These are phyloP conservation scores for Cymodocea nodosa DNA, from an alignment of 116 monocot genomes.

Conservation along the genomic window DNA sequence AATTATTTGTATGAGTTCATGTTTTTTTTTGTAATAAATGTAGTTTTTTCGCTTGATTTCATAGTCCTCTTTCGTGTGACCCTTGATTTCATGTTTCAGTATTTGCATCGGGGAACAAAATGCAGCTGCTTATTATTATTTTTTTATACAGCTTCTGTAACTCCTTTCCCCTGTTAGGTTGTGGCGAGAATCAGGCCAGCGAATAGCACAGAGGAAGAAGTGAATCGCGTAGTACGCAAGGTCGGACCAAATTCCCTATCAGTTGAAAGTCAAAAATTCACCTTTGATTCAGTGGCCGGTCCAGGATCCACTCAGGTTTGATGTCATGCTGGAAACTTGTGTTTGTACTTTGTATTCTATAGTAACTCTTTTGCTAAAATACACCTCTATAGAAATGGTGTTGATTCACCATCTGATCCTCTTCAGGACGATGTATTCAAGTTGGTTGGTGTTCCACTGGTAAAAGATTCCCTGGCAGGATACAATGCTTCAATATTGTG, in stretches of 20 bases:
- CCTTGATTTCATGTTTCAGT: too few relatives aligned
- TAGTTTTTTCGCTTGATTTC: too few relatives aligned
- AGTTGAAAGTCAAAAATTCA: constrained; percentile 23
- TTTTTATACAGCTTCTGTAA: too few relatives aligned
- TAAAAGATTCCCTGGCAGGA: constrained; percentile 54
- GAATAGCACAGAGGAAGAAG: constrained; percentile 13
- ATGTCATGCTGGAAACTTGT: neutral
- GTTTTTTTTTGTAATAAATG: too few relatives aligned
- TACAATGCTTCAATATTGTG: constrained; percentile 75
- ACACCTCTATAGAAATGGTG: neutral
- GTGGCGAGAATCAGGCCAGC: constrained; percentile 31
- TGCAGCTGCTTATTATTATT: too few relatives aligned
- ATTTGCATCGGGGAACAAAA: too few relatives aligned
- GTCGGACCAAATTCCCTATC: constrained; percentile 26
- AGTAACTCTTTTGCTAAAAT: neutral
- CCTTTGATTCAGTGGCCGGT: constrained; percentile 38
- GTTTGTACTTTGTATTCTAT: neutral
- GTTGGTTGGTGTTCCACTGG: constrained; percentile 55
- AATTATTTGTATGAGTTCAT: too few relatives aligned
- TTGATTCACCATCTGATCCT: neutral
- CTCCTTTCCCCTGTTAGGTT: constrained; percentile 16
- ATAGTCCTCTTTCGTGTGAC: too few relatives aligned
- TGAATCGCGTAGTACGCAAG: constrained; percentile 12
- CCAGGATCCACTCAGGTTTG: constrained; percentile 46
- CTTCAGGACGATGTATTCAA: constrained; percentile 69